Evolutionary conservation across 2,329 filamentous ascomycete species (phyloP), one percentile per base, ranked within the genome.

Genomic region (Diaporthe destruens): DNA sequence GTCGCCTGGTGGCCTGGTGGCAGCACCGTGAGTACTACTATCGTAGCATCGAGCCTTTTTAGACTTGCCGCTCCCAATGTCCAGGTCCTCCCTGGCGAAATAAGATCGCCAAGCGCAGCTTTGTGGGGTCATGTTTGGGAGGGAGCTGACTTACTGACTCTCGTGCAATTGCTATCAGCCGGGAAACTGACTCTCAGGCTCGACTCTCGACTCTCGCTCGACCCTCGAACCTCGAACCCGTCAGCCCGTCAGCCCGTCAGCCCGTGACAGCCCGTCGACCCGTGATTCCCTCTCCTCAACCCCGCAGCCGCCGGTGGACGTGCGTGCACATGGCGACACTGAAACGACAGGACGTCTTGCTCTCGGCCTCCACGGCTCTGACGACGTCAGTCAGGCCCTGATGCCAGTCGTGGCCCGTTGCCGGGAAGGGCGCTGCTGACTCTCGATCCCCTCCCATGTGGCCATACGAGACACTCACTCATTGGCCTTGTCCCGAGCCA

Each of bases 391-490:
- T 65, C 61, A 65, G 59, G 29, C 42, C 42, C 61, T 12, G 44
- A 65, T 65, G 44, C 61, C 44, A 51, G 61, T 51, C 44, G n/a
- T 23, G 29, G 20, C 12, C 61, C 29, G 25, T 44, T 51, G 29
- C 44, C 29, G 29, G 61, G 44, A 65, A 12, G 16, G 32, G 29
- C 44, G 42, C 42, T 44, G 42, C 16, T 80, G 79, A 80, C 77
- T 75, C 76, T 55, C 75, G 76, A 61, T 61, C 36, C 66, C 75
- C 76, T 23, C 66, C 75, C 76, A 78, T 79, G 78, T 77, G 77
- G 72, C 71, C 76, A 74, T 72, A 77, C 76, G 77, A 77, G 72
- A 72, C 67, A 73, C 49, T 59, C 67, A 73, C 49, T 56, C 42
- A 65, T 51, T 65, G 59, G 59, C 59, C 42, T 29, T 65, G 7